Evolutionary conservation across 2,329 filamentous ascomycete species (phyloP).

Genomic region (Tolypocladium pustulatum): DNA sequence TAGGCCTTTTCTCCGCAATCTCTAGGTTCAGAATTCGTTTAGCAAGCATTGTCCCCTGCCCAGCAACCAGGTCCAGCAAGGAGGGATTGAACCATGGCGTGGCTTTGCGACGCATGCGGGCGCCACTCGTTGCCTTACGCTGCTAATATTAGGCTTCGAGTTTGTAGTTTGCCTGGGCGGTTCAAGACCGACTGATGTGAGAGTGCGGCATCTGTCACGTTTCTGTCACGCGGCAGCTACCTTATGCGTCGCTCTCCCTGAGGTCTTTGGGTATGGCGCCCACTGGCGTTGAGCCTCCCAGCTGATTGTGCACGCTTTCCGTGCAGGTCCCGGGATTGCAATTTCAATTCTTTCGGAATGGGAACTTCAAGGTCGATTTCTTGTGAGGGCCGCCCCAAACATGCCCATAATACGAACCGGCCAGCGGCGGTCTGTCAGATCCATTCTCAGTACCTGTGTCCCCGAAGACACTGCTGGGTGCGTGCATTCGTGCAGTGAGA

Average conservation of each 20-base stretch:
- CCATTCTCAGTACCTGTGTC: background rate
- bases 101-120: background rate
- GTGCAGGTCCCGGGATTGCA: too few relatives aligned
- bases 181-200: background rate
- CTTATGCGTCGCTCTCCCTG: background rate
- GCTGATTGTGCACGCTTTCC: too few relatives aligned
- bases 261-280: background rate
- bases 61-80: background rate
- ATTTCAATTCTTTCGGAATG: too few relatives aligned
- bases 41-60: background rate
- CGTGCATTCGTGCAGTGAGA: background rate
- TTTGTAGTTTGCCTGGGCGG: background rate
- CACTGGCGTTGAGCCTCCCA: too few relatives aligned
- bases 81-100: background rate
- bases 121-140: background rate
- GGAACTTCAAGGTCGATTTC: too few relatives aligned
- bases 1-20: background rate
- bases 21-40: background rate
- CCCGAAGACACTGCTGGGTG: background rate
- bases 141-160: background rate
- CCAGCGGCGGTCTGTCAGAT: too few relatives aligned
- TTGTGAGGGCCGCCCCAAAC: too few relatives aligned
- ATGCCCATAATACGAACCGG: too few relatives aligned
- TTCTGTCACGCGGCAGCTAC: background rate
- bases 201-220: background rate